A percentile compares a stretch with the other conserved stretches of the same genome.
Conservation (phyloP, 495 filamentous ascomycete species). For the Aspergillus homomorphus region DNA sequence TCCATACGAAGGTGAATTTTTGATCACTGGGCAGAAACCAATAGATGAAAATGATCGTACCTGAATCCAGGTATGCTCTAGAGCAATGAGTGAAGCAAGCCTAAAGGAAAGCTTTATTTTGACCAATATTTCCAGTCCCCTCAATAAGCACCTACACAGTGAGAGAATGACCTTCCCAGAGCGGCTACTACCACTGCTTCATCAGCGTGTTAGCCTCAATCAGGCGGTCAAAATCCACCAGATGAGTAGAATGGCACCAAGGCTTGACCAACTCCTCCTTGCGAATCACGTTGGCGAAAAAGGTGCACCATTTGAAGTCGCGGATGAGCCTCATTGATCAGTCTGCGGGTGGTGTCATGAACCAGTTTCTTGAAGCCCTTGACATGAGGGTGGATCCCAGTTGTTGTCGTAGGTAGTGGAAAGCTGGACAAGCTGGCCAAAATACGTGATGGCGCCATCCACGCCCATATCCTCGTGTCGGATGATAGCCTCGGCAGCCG, state of each 20-base stretch:
- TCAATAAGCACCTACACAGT: too few species aligned
- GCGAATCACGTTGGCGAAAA: constrained; percentile 38
- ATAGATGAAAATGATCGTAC: too few species aligned
- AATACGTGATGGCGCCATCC: constrained; percentile 60
- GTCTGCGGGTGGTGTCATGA: constrained; percentile 14
- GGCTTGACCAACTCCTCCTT: constrained; percentile 64
- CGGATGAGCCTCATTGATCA: constrained; percentile 24
- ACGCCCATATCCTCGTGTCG: constrained; percentile 68
- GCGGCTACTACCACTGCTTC: constrained; percentile 50
- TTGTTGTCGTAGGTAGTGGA: constrained; percentile 72
- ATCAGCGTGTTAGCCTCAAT: constrained; percentile 62
- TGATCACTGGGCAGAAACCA: too few species aligned
- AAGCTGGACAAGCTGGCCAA: constrained; percentile 70
- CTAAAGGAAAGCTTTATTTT: too few species aligned
- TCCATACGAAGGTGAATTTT: too few species aligned
- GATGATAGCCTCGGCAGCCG: constrained; percentile 70
- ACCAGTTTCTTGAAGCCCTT: constrained; percentile 17
- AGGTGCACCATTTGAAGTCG: constrained; percentile 23
- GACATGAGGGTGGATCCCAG: constrained; percentile 21
- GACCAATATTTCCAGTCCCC: too few species aligned
- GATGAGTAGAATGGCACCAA: constrained; percentile 69
- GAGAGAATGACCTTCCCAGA: too few species aligned
- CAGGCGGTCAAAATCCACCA: constrained; percentile 58
- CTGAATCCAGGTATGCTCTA: too few species aligned
- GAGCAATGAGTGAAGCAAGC: too few species aligned